Conservation (phyloP, 352 stramenopile species). For the Phytopythium aichiense region DNA sequence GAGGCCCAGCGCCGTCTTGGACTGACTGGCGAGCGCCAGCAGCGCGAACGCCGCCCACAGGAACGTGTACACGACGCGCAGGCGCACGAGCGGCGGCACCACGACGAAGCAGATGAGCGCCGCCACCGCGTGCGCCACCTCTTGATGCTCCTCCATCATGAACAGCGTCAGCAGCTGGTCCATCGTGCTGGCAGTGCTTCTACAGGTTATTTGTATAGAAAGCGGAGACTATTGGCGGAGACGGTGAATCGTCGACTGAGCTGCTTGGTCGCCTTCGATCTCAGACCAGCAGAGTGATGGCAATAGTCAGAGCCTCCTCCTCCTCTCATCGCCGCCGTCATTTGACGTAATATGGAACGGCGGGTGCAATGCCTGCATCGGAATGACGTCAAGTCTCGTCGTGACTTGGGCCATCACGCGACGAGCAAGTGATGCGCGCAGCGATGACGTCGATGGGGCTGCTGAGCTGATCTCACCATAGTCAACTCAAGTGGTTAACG, state of each 20-base stretch:
- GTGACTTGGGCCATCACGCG: background rate
- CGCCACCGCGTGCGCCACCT: conserved; percentile 12
- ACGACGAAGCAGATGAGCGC: conserved; percentile 15
- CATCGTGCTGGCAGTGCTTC: background rate
- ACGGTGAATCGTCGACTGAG: conserved; percentile 2
- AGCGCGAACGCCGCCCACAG: conserved; percentile 20
- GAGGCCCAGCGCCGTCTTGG: conserved; percentile 18
- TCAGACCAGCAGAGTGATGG: background rate
- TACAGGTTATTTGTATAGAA: background rate
- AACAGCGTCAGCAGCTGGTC: conserved; percentile 1
- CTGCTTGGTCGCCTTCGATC: background rate
- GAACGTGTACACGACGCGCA: conserved; percentile 23
- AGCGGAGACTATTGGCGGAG: background rate
- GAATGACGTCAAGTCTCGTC: conserved; percentile 3
- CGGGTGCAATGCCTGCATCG: background rate
- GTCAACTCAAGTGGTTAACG: background rate
- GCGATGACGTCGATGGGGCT: conserved; percentile 3
- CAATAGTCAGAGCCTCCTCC: background rate
- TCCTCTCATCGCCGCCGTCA: background rate
- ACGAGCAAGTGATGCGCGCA: background rate
- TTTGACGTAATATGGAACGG: background rate
- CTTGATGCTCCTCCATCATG: conserved; percentile 5
- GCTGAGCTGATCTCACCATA: conserved; percentile 1
- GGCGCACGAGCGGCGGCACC: conserved; percentile 17
- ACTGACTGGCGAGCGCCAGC: conserved; percentile 20